Base-by-base conservation (phyloP, 805 yeast species). In the Brettanomyces anomalus region DNA sequence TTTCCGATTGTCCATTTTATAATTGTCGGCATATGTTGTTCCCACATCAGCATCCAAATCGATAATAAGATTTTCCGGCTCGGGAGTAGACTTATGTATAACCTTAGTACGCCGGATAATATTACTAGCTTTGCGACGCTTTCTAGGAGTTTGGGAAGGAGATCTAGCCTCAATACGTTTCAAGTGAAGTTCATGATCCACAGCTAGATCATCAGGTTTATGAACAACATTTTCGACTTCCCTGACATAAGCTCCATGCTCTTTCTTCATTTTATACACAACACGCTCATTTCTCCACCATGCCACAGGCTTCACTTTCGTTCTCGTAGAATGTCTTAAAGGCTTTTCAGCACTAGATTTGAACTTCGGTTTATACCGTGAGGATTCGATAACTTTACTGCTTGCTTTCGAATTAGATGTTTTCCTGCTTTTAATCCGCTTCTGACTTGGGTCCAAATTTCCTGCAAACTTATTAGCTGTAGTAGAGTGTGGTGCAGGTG, bases 281-380 rank as follows among this genome's bases (percentile, higher is more conserved):
- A 83, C 74, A 46, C 77, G 68, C 60, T 87, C 96, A 54, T 84
- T 85, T 57, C 84, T 75, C 96, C 96, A 87, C 57, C 72, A 84
- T 3, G 86, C 89, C 48, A 87, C 64, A 0, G 95, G 90, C 3
- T 80, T 74, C 5, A 83, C 71, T 47, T 75, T 73, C 0, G 76
- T 73, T 52, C 96, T 69, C 28, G 71, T 67, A 0, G 95, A 83
- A 49, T 85, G 65, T 48, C 95, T 67, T 2, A 75, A 53, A 0
- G 77, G 74, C 11, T 37, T 38, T 16, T 21, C 30, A 43, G 43
- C 30, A 39, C 39, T 40, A 33, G 40, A 7, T 21, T 14, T 30
- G 8, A 33, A 19, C 50, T 8, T 48, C 48, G 32, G 43, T 49
- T 5, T 55, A 37, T 14, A 11, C 48, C 43, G 17, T 49, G 49